A percentile compares a stretch with the other conserved stretches of the same genome.
Evolutionary conservation across 352 stramenopile species (phyloP).

Genomic region (Phytopythium delawarense): DNA sequence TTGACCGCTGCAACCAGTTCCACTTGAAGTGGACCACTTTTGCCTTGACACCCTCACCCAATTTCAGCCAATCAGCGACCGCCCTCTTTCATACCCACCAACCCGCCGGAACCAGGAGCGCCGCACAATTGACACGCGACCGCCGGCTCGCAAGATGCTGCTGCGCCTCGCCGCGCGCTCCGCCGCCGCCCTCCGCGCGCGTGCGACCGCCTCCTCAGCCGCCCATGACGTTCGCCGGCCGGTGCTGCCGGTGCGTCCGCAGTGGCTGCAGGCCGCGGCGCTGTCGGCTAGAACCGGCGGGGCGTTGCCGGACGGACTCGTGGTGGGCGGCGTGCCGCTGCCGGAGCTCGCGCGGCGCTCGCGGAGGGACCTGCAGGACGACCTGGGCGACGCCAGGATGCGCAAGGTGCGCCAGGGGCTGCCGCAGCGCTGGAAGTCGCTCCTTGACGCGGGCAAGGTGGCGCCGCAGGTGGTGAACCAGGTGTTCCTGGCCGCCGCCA

Average conservation of each 20-base stretch:
- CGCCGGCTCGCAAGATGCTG: not conserved
- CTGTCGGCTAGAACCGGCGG: not conserved
- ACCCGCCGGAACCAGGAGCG: not conserved
- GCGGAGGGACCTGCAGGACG: conserved; percentile 21
- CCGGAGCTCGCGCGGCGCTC: conserved; percentile 24
- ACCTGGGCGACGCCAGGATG: conserved; percentile 19
- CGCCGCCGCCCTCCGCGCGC: not conserved
- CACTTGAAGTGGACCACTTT: too few relatives aligned
- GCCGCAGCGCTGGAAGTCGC: conserved; percentile 19
- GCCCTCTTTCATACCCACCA: not conserved
- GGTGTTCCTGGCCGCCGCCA: conserved; percentile 27
- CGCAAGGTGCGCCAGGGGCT: conserved; percentile 22
- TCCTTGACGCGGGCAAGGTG: conserved; percentile 10
- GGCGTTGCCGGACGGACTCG: conserved; percentile 10
- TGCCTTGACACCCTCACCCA: not conserved
- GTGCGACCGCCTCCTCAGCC: not conserved
- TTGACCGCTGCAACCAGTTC: too few relatives aligned
- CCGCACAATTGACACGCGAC: conserved; percentile 2
- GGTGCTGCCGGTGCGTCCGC: not conserved
- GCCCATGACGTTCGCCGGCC: not conserved
- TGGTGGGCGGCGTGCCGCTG: conserved; percentile 23
- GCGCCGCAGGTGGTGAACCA: conserved; percentile 21
- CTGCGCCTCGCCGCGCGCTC: not conserved
- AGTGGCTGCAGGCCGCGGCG: not conserved
- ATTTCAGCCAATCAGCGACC: not conserved